A percentile compares a stretch with the other conserved stretches of the same genome.
phyloP scores from a whole-genome alignment of 495 filamentous ascomycete genomes.

The Ramalina intermedia region DNA sequence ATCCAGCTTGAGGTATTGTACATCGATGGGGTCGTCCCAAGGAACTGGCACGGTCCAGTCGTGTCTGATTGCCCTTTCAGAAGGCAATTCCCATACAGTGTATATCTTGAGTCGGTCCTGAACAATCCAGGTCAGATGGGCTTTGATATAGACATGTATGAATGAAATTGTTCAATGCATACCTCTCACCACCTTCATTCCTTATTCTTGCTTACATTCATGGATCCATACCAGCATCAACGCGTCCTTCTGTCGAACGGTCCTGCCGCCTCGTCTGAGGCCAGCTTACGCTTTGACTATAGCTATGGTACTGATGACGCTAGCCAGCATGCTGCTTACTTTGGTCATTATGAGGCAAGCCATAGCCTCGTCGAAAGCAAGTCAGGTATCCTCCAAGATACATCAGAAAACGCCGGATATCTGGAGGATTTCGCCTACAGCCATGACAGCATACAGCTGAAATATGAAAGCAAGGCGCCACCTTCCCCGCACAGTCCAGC shows the following conservation, averaged over 20 bases:
- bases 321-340: neutral
- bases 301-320: slow-evolving; percentile 2
- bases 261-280: slow-evolving; percentile 13
- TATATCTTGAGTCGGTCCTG: slow-evolving; percentile 1
- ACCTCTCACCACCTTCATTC: slow-evolving; percentile 5
- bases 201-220: slow-evolving; percentile 6
- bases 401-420: slow-evolving; percentile 4
- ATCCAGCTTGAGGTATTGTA: slow-evolving; percentile 1
- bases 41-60: neutral
- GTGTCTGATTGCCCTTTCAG: slow-evolving; percentile 13
- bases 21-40: slow-evolving; percentile 3
- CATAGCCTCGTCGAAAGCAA: slow-evolving; percentile 6
- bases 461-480: neutral
- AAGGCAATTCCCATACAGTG: neutral
- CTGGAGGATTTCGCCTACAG: neutral
- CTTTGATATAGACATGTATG: slow-evolving; percentile 5
- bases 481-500: neutral
- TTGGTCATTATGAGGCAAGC: neutral
- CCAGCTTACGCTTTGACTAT: slow-evolving; percentile 3
- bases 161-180: slow-evolving; percentile 13
- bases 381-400: slow-evolving; percentile 16
- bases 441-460: slow-evolving; percentile 3
- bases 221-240: slow-evolving; percentile 15
- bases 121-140: neutral
- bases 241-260: slow-evolving; percentile 28